Conservation (phyloP, 768 basidiomycete species). For the Dictyophora rubrovolvata region DNA sequence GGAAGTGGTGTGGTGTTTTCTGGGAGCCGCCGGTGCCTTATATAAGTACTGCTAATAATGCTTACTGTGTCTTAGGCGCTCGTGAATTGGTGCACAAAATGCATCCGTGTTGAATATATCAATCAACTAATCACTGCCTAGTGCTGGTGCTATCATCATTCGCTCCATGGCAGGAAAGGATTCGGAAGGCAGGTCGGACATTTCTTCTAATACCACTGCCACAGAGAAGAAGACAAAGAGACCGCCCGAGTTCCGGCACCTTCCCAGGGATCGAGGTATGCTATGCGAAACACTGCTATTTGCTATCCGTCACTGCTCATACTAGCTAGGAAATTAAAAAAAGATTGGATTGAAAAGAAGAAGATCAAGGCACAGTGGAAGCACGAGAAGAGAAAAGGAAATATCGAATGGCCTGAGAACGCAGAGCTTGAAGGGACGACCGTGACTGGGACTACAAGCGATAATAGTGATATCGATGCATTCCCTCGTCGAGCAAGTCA, state of each 20-base stretch:
- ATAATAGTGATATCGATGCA: too few relatives aligned
- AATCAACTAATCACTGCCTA: too few relatives aligned
- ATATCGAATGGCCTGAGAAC: conserved; percentile 9
- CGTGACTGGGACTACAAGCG: neutral
- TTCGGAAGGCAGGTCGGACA: too few relatives aligned
- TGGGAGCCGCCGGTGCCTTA: too few relatives aligned
- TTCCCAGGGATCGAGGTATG: conserved; percentile 52
- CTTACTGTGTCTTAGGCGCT: neutral
- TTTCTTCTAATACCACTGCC: too few relatives aligned
- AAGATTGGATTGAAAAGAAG: conserved; percentile 64
- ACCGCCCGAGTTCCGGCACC: conserved; percentile 63
- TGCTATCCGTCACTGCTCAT: neutral
- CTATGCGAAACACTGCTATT: neutral
- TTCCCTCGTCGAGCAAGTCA: too few relatives aligned
- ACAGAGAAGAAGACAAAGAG: conserved; percentile 36
- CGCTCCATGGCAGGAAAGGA: too few relatives aligned
- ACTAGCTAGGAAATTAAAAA: conserved; percentile 71
- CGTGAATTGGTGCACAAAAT: too few relatives aligned
- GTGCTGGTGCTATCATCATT: too few relatives aligned
- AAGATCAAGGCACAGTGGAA: conserved; percentile 78
- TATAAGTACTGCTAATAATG: too few relatives aligned
- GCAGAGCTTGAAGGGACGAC: neutral
- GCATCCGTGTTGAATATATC: conserved; percentile 9
- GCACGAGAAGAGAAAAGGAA: conserved; percentile 44
- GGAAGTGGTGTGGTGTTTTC: neutral